Evolutionary conservation across 306 rosid species (phyloP), one percentile per base, ranked within the genome.

Genomic region (Biancaea sappan): DNA sequence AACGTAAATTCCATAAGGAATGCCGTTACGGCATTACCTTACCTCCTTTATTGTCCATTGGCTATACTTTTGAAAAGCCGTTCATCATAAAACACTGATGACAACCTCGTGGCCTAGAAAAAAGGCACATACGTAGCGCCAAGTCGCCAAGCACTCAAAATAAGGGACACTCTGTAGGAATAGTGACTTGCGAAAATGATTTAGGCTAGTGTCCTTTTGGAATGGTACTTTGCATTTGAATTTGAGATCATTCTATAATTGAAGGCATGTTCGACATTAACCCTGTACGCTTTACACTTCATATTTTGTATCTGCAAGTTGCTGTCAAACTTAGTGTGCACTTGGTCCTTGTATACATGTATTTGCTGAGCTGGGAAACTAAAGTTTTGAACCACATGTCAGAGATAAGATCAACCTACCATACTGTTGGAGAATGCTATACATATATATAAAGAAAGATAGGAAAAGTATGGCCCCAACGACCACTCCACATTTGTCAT

Each of bases 81-180:
- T 57, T 57, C 11, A 77, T 46, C 74, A 77, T 59, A 19, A 46
- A 38, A 47, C 22, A 15, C 34, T 7, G n/a, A 24, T 16, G 70
- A 68, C 75, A 57, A 57, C 3, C 2, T 31, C 24, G 7, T 3
- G 44, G 38, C 63, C 26, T 16, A 59, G 34, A 3, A 0, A 32
- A 32, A 3, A 6, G 34, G 24, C n/a, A 38, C 13, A 3, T 18
- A 14, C 26, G 41, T 62, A 22, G 12, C 13, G 26, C 56, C 75
- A 37, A 48, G 15, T 13, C 13, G 26, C 56, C 75, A 37, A 48
- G 15, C 18, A 41, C 56, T 58, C 44, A 29, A 41, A 43, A 18
- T 50, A 41, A 44, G 59, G 59, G n/a, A 13, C 15, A 15, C 48
- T 24, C 16, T 8, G 26, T 47, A 11, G 15, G 40, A 12, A 40